Conservation (phyloP, 768 basidiomycete genomes). For the Pleurotus salmoneostramineus region DNA sequence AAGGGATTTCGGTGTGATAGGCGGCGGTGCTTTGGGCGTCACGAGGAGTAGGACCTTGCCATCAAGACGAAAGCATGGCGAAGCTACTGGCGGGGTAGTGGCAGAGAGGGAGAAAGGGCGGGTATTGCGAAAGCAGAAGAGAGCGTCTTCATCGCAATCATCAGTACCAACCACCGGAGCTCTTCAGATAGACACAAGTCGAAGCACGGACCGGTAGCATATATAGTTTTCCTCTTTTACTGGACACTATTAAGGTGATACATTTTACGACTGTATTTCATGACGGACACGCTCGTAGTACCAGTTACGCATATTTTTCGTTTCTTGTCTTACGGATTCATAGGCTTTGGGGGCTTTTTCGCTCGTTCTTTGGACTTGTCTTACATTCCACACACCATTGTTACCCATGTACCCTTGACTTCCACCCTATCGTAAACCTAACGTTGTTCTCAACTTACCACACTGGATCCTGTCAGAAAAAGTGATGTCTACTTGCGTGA, state of each 20-base stretch:
- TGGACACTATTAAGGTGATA: too few relatives aligned
- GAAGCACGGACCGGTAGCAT: conserved; percentile 1
- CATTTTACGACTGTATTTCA: neutral
- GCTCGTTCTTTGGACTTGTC: too few relatives aligned
- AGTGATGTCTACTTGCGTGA: too few relatives aligned
- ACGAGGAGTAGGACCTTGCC: conserved; percentile 68
- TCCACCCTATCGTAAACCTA: too few relatives aligned
- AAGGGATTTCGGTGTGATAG: conserved; percentile 20
- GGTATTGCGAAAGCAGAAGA: conserved; percentile 50
- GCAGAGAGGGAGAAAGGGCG: conserved; percentile 31
- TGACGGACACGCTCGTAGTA: neutral
- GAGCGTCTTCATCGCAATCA: conserved; percentile 36
- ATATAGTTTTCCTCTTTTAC: too few relatives aligned
- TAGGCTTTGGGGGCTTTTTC: too few relatives aligned
- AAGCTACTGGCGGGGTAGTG: conserved; percentile 10
- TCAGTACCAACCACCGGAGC: conserved; percentile 6
- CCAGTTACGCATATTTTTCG: neutral
- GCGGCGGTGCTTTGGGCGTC: conserved; percentile 32
- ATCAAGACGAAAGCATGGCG: conserved; percentile 27
- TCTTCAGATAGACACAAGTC: conserved; percentile 2
- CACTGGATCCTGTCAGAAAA: too few relatives aligned
- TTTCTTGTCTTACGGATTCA: too few relatives aligned
- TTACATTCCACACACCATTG: too few relatives aligned
- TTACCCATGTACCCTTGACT: too few relatives aligned
- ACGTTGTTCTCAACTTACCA: too few relatives aligned